Percentiles rank a stretch among this genome's conserved stretches.
Evolutionary conservation across 345 rosid species (phyloP).

Genomic region (Kernera saxatilis): DNA sequence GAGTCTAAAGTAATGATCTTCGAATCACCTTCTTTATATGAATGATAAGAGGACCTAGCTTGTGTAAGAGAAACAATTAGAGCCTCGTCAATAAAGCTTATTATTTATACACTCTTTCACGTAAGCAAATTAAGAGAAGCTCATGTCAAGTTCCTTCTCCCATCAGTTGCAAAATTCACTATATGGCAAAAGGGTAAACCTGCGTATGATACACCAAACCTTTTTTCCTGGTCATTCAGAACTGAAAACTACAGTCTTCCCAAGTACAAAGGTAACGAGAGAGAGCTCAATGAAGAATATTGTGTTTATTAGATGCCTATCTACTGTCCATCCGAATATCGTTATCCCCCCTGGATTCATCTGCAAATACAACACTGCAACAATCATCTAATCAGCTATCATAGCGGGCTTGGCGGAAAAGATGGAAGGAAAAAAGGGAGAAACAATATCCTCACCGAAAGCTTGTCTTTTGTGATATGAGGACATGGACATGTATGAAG

Average conservation of each 20-base stretch:
- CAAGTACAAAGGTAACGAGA: conserved; percentile 69
- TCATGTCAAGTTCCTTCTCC: neutral
- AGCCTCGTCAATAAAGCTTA: neutral
- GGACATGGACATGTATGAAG: conserved; percentile 63
- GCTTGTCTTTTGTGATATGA: conserved; percentile 81
- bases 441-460: conserved; percentile 45
- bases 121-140: neutral
- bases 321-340: conserved; percentile 83
- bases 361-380: conserved; percentile 80
- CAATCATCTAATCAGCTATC: neutral
- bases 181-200: neutral
- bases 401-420: neutral
- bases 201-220: conserved; percentile 2
- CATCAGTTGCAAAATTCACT: neutral
- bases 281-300: conserved; percentile 84
- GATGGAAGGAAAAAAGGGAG: neutral
- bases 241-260: conserved; percentile 54
- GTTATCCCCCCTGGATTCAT: conserved; percentile 91
- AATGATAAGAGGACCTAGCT: neutral
- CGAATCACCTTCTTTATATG: neutral
- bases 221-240: neutral
- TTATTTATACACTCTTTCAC: neutral
- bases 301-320: conserved; percentile 67
- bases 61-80: neutral
- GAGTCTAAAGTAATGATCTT: neutral